Base-by-base conservation (phyloP, 2,329 filamentous ascomycete genomes). In the Trichoderma polysporum region DNA sequence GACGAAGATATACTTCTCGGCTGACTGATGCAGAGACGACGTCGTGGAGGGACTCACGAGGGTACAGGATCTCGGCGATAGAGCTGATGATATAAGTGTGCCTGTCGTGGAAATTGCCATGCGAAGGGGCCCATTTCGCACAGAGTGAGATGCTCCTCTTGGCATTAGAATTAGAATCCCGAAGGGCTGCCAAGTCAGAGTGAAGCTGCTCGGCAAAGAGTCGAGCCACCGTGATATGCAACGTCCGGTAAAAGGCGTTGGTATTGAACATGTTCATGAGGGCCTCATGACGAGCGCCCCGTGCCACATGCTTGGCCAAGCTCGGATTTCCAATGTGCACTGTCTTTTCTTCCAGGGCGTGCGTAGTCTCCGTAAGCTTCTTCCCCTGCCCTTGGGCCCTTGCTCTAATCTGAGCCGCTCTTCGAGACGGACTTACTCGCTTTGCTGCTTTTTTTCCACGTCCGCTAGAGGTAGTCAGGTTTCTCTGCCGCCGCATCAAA, bases 101-200 rank as follows among this genome's bases (percentile, higher is more conserved):
- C 69, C 83, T 82, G 74, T 89, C 87, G 70, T 88, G 86, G 69
- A 86, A 85, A 41, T 78, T 80, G 37, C 81, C 81, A 19, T 83
- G 79, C 0, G 83, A 82, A 1, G 87, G 87, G 1, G 86, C 84
- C 87, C 86, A 89, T 68, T 89, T 89, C 2, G 81, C 85, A 65
- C 84, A 86, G 0, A 88, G 80, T 0, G 85, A 87, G 63, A 88
- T 81, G 15, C 74, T 74, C 29, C 77, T 78, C 70, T 80, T 78
- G 7, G 79, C 79, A 50, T 78, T 76, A 17, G 76, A 71, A 33
- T 82, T 77, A 10, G 74, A 72, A 17, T 77, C 78, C 4, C 77
- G 72, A 1, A 88, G 77, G 0, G 80, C 72, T 0, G 69, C 70
- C 2, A 83, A 69, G 71, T 89, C 86, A 1, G 72, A 69, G 50